Evolutionary conservation across 495 filamentous ascomycete genomes (phyloP), one percentile per base, ranked within the genome.

Genomic region (Neurospora tetrasperma): DNA sequence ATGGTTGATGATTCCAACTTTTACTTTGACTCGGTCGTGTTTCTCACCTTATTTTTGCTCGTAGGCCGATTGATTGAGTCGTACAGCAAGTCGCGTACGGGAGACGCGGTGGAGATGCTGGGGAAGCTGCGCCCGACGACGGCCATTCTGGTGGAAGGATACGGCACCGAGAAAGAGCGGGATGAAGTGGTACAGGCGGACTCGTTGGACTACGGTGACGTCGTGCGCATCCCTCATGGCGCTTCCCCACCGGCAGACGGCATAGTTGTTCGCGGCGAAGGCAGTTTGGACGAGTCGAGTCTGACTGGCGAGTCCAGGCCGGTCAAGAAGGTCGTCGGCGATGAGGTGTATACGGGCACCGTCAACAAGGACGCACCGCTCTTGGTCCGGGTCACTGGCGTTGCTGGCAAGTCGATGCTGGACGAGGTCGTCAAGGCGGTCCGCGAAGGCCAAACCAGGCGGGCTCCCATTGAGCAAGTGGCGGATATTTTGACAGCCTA

Each of bases 21-120:
- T 10, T 98, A 97, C 77, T 98, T 98, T 76, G 96, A 98, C 80
- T 93, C 94, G 3, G 96, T 97, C 3, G 92, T 97, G 2, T 97
- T 98, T 73, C 82, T 98, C 54, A 98, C 96, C 0, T 86, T 98
- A 71, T 98, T 98, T 78, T 89, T 98, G 69, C 88, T 98, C 7
- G 86, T 92, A 70, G 88, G 88, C 1, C 89, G 94, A 18, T 89
- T 90, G 69, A 87, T 98, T 68, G 95, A 98, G 82, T 91, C 93
- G 23, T 96, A 95, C 83, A 97, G 92, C 85, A 97, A 98, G 83
- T 90, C 93, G 1, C 94, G 92, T 78, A 92, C 94, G 0, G 94
- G 95, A 3, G 92, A 97, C 79, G 96, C 94, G 5, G 93, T 98
- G 6, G 88, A 90, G 69, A 87, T 90, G 68, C 84, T 98, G 7